Evolutionary conservation across 108 stramenopile species (phyloP).

Genomic region (Craspedostauros australis): DNA sequence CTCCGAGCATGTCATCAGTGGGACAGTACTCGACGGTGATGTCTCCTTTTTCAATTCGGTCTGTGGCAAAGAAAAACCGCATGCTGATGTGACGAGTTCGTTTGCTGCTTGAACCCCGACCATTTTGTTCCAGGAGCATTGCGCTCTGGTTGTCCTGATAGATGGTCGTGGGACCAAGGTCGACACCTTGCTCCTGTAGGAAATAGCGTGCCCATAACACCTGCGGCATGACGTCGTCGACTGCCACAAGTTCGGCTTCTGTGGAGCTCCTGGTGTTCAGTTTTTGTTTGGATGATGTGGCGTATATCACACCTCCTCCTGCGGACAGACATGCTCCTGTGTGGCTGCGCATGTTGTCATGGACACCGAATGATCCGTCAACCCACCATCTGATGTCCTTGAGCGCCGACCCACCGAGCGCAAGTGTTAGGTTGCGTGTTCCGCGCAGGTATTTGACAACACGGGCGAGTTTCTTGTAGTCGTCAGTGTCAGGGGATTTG

Average conservation of each 20-base stretch:
- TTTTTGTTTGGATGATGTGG: conserved; percentile 31
- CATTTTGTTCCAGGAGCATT: conserved; percentile 39
- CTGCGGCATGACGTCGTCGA: conserved; percentile 14
- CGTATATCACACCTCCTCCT: conserved; percentile 5
- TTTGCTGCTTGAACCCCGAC: conserved; percentile 14
- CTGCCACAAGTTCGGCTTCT: conserved; percentile 23
- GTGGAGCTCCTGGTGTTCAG: conserved; percentile 41
- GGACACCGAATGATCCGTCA: conserved; percentile 1
- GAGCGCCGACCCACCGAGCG: neutral
- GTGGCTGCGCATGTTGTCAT: conserved; percentile 11
- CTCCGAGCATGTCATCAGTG: conserved; percentile 18
- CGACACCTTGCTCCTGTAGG: conserved; percentile 31
- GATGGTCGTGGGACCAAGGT: conserved; percentile 14
- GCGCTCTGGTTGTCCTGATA: conserved; percentile 47
- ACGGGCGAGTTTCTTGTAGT: conserved; percentile 17
- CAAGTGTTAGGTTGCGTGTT: neutral
- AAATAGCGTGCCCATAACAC: conserved; percentile 33
- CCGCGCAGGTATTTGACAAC: conserved; percentile 8
- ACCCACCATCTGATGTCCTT: neutral
- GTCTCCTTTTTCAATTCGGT: conserved; percentile 18
- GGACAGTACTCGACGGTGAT: conserved; percentile 33
- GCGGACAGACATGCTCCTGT: conserved; percentile 18
- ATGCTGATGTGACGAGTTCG: conserved; percentile 29
- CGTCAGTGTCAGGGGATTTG: conserved; percentile 5
- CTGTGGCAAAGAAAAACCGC: conserved; percentile 37